Base-by-base conservation (phyloP, 2,329 filamentous ascomycete genomes). In the Colletotrichum sansevieriae region DNA sequence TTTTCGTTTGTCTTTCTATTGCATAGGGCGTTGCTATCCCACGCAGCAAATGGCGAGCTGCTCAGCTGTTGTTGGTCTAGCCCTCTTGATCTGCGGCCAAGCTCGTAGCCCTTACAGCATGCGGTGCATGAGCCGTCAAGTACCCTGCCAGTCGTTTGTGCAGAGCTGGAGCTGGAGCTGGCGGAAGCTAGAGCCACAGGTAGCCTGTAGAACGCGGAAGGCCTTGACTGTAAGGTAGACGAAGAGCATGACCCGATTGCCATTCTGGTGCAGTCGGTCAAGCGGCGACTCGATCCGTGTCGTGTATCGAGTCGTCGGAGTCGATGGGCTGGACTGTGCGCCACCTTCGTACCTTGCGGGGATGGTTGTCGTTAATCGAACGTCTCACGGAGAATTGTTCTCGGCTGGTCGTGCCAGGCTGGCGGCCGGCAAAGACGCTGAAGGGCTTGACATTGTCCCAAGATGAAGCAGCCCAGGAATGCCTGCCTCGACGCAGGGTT, bases 61-160 rank as follows among this genome's bases (percentile, higher is more conserved):
- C 10, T 20, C n/a, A 18, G 4, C 29, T 33, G 20, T 33, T 44
- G 51, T 57, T 63, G 43, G 43, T 57, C 64, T 67, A 43, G 49
- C 58, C 64, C 37, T 67, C 35, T 39, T 63, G 64, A 63, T 62
- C 63, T 35, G 57, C 57, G 39, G 57, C 63, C 57, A 62, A 63
- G 49, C 58, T 63, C 43, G 18, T 41, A 3, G 9, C 39, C 57
- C 55, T 41, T 54, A 49, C 56, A 54, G 44, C 37, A 20, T 35
- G 54, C 62, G 59, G 62, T 25, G 4, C 47, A 52, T 33, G 20
- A 33, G 33, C 59, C 44, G 44, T 22, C 52, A 8, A 43, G 44
- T 37, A 60, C 51, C 37, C 20, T 46, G 62, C 22, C 37, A 39
- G 9, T 15, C 37, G 62, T 37, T 59, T 18, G 35, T 44, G 62